Base-by-base conservation (phyloP, 2,329 filamentous ascomycete species). In the Dothiorella sarmentorum region DNA sequence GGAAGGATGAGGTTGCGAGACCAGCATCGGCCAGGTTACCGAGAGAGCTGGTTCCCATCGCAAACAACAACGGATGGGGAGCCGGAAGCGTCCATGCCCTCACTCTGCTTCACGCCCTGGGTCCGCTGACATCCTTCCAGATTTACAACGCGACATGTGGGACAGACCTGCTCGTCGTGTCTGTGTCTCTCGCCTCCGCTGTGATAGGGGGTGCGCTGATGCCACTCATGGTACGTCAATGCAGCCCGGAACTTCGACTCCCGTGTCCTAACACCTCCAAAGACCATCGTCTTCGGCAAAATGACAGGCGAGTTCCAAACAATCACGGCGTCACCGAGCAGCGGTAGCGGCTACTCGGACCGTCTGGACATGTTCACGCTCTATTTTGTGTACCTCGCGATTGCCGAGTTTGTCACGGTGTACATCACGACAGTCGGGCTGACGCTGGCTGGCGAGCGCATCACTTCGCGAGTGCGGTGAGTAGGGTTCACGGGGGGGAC, bases 371-470 rank as follows among this genome's bases (percentile, higher is more conserved):
- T 60, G 11, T 69, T 69, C 17, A 69, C 71, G 0, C 61, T 75
- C 13, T 74, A 74, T 56, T 74, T 74, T 51, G 67, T 74, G 2
- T 75, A 75, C 60, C 65, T 75, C 20, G 73, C 61, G 9, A 53
- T 62, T 9, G 63, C 59, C 7, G 57, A 60, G 26, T 65, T 63
- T 26, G 31, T 64, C 7, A 61, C 61, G 3, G 44, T 51, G 65
- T 68, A 69, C 45, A 60, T 93, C 60, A 80, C 84, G 13, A 96
- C 90, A 0, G 86, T 92, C 18, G 88, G 89, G n/a, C 95, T 92
- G 76, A 93, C 96, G 66, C 93, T 73, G 57, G 66, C 69, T 3
- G 73, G 73, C 9, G 73, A 76, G 59, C 72, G 74, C 52, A 72
- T 75, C 27, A 72, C 76, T 1, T 73, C 73, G 47, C 76, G 75